Evolutionary conservation across 331 rosid genomes (phyloP).

Genomic region (Stylosanthes scabra): DNA sequence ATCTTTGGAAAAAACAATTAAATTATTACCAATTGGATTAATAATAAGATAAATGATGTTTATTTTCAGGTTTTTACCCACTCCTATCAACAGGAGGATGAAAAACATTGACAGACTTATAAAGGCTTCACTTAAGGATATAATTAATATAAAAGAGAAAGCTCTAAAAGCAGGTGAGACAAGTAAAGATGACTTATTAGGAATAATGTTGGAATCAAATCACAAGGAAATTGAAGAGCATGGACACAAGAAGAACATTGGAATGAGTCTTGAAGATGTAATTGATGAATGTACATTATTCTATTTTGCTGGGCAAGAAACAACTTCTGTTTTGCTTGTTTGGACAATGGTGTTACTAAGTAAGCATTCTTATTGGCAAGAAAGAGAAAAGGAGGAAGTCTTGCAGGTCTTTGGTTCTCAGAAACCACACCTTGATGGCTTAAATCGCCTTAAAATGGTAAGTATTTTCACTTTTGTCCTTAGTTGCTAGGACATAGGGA

Average conservation of each 20-base stretch:
- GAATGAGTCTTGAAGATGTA: conserved; percentile 59
- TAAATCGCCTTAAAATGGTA: conserved; percentile 61
- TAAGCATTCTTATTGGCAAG: conserved; percentile 62
- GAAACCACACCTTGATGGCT: conserved; percentile 55
- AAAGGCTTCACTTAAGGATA: conserved; percentile 16
- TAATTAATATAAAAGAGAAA: conserved; percentile 51
- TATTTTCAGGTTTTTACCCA: conserved; percentile 54
- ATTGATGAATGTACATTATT: conserved; percentile 67
- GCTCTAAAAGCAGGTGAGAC: conserved; percentile 45
- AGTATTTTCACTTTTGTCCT: conserved; percentile 19
- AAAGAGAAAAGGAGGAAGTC: conserved; percentile 65
- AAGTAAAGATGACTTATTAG: conserved; percentile 45
- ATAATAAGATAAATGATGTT: not conserved
- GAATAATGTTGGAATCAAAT: conserved; percentile 60
- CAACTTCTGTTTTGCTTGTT: conserved; percentile 56
- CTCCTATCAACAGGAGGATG: conserved; percentile 46
- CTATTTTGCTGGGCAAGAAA: conserved; percentile 75
- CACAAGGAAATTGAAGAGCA: conserved; percentile 47
- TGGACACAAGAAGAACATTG: conserved; percentile 43
- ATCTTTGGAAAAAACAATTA: too few relatives aligned
- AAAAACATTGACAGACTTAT: conserved; percentile 44
- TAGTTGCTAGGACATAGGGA: not conserved
- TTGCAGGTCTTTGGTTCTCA: conserved; percentile 48
- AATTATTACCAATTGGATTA: too few relatives aligned
- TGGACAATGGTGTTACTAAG: conserved; percentile 62